Conservation (phyloP, 768 basidiomycete genomes). For the Steccherinum ochraceum region DNA sequence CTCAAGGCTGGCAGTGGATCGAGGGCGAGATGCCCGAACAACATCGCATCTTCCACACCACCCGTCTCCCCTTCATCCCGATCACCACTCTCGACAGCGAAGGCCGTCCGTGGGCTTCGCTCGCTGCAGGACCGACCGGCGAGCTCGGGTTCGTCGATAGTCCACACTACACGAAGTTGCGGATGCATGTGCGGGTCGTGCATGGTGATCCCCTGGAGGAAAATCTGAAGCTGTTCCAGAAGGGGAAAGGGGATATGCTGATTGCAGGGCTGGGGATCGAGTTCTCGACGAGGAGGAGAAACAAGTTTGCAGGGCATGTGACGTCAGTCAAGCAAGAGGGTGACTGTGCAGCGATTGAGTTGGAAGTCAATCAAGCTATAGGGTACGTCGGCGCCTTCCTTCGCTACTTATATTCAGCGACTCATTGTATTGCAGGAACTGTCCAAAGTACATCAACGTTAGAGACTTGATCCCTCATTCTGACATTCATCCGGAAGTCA, state of each 20-base stretch:
- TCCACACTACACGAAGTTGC: conserved; percentile 30
- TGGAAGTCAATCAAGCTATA: conserved; percentile 49
- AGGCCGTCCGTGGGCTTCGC: conserved; percentile 54
- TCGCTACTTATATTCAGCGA: background rate
- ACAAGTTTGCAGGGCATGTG: conserved; percentile 53
- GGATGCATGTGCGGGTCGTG: conserved; percentile 39
- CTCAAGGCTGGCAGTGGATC: conserved; percentile 34
- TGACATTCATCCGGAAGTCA: conserved; percentile 32
- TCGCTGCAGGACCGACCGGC: conserved; percentile 41
- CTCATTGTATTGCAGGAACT: conserved; percentile 38
- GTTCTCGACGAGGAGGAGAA: conserved; percentile 48
- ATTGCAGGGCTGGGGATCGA: conserved; percentile 58
- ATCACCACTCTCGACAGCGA: conserved; percentile 45
- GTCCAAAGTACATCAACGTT: conserved; percentile 63
- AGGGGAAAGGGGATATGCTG: conserved; percentile 18
- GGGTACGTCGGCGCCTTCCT: conserved; percentile 34
- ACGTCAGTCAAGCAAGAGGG: conserved; percentile 25
- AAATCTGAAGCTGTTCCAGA: conserved; percentile 17
- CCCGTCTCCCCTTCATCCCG: conserved; percentile 47
- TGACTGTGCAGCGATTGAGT: conserved; percentile 27
- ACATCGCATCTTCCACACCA: conserved; percentile 44
- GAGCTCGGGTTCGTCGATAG: conserved; percentile 38
- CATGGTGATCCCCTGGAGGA: conserved; percentile 48
- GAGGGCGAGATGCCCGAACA: conserved; percentile 41
- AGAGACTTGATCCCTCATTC: conserved; percentile 43